These are phyloP conservation scores for Stipa capillata DNA, from an alignment of 176 grass and related monocot species.

Conservation along the genomic window DNA sequence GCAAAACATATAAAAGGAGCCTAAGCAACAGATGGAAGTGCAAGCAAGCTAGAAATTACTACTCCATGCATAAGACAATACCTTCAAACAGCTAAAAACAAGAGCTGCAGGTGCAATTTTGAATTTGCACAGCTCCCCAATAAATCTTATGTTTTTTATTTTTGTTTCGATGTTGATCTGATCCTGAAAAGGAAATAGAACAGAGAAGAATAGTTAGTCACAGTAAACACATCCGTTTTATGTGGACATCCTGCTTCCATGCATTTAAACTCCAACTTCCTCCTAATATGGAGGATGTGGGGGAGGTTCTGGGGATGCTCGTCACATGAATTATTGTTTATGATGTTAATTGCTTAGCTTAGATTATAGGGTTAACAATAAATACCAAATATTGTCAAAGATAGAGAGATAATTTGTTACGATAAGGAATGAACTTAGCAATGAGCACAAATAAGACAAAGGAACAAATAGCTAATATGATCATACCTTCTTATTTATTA, in stretches of 20 bases:
- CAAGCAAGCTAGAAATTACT: neutral
- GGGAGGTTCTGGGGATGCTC: neutral
- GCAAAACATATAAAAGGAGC: conserved; percentile 25
- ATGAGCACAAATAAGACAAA: conserved; percentile 2
- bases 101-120: conserved; percentile 82
- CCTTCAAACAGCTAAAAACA: conserved; percentile 99
- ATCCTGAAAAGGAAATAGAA: conserved; percentile 71
- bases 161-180: conserved; percentile 99
- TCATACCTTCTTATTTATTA: conserved; percentile 98
- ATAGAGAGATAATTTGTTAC: neutral
- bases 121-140: conserved; percentile 97
- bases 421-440: neutral
- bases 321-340: neutral
- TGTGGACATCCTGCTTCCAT: neutral
- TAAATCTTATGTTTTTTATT: conserved; percentile 99
- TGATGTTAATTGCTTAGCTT: neutral
- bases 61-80: conserved; percentile 19
- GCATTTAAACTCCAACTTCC: too few relatives aligned
- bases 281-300: neutral
- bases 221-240: conserved; percentile 3
- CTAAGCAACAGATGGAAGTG: conserved; percentile 2
- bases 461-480: neutral
- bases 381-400: neutral
- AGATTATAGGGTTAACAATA: neutral
- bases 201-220: conserved; percentile 33